Evolutionary conservation across 306 rosid species (phyloP), one percentile per base, ranked within the genome.

Genomic region (Quillaja saponaria): DNA sequence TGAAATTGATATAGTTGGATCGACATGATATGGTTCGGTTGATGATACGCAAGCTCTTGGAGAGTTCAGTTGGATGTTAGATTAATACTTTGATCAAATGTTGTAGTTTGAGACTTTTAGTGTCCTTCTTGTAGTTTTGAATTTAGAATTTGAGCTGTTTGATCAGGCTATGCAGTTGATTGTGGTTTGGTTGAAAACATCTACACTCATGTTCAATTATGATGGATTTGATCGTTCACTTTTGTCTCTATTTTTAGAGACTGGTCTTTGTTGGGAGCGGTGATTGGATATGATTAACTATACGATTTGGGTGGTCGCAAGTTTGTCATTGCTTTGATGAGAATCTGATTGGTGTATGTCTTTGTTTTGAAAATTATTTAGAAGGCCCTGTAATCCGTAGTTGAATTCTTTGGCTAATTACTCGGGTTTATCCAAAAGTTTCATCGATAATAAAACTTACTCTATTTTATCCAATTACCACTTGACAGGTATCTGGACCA

Each of bases 401-500:
- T 56, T 42, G 18, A 17, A 53, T 46, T 47, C 25, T 58, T 58
- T 58, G 10, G 20, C 15, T 20, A 19, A 19, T 25, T 13, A 58
- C 38, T 39, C 57, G 20, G 40, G 13, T n/a, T n/a, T n/a, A n/a
- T n/a, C n/a, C 42, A 60, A 17, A 40, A 17, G 16, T 46, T 21
- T 16, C 12, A 6, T 41, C 42, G 70, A 37, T 53, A 48, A 38
- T 60, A 5, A 42, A 35, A 10, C 53, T 40, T 11, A 11, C 21
- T 57, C n/a, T 45, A 15, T 62, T 61, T 58, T 39, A 19, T 8
- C 45, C 7, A 50, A 37, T 31, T 45, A n/a, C 78, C 20, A 49
- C 51, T 63, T 67, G 35, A 40, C 72, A 94, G 99, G 99, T 94
- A 57, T 94, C 99, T 2, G 99, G 99, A 75, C 99, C 99, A 12